Evolutionary conservation across 345 rosid genomes (phyloP).

Genomic region (Streptanthus diversifolius): DNA sequence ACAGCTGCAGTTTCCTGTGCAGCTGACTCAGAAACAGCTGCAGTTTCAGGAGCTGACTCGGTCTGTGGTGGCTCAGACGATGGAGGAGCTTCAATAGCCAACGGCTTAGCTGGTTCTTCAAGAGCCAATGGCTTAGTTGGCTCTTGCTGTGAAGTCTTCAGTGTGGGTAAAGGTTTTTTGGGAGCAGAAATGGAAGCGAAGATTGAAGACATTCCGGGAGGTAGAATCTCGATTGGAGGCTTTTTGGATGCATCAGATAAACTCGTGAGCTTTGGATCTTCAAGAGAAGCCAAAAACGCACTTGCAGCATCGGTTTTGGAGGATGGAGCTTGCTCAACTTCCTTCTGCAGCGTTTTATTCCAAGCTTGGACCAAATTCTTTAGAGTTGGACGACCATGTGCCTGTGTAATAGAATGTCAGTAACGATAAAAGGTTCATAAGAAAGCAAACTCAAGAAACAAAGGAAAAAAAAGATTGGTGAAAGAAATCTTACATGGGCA

Average conservation of each 20-base stretch:
- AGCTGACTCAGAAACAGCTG: slow-evolving; percentile 18
- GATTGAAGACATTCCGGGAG: slow-evolving; percentile 92
- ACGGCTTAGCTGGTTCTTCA: slow-evolving; percentile 44
- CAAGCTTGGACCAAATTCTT: slow-evolving; percentile 84
- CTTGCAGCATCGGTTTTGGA: slow-evolving; percentile 86
- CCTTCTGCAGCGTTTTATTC: slow-evolving; percentile 89
- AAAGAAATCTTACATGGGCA: slow-evolving; percentile 71
- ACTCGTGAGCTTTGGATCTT: slow-evolving; percentile 85
- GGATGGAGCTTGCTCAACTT: slow-evolving; percentile 68
- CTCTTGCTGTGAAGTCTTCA: slow-evolving; percentile 50
- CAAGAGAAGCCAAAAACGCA: slow-evolving; percentile 86
- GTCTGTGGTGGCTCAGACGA: slow-evolving; percentile 36
- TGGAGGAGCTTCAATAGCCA: slow-evolving; percentile 48
- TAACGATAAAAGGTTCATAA: not conserved
- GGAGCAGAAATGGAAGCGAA: slow-evolving; percentile 64
- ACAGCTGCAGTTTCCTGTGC: slow-evolving; percentile 28
- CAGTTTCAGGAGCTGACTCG: slow-evolving; percentile 24
- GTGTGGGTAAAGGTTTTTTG: slow-evolving; percentile 56
- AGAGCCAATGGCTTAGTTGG: slow-evolving; percentile 45
- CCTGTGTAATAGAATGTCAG: slow-evolving; percentile 43
- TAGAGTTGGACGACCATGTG: slow-evolving; percentile 91
- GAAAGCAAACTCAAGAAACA: not conserved
- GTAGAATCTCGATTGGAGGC: slow-evolving; percentile 82
- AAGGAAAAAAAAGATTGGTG: not conserved
- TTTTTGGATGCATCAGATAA: slow-evolving; percentile 79